phyloP scores from a whole-genome alignment of 179 eudicot species.

The Beta lomatogona region DNA sequence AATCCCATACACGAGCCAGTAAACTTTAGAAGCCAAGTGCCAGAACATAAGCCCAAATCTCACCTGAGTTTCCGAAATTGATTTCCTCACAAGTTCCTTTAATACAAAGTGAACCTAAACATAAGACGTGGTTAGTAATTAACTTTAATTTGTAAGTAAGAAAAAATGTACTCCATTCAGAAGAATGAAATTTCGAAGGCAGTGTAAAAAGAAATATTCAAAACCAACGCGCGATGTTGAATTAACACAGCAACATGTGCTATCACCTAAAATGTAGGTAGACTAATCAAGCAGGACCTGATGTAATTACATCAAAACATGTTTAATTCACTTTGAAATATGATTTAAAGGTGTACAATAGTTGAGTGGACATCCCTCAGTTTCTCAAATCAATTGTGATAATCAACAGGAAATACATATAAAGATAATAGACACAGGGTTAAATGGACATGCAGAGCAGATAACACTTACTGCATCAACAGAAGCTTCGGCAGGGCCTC shows the following conservation, averaged over 20 bases:
- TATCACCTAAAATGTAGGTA: background rate
- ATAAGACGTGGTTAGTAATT: slow-evolving; percentile 17
- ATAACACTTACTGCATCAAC: slow-evolving; percentile 83
- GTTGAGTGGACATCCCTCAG: background rate
- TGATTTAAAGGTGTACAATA: background rate
- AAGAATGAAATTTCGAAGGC: background rate
- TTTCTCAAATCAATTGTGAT: background rate
- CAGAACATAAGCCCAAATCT: slow-evolving; percentile 12
- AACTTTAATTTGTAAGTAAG: background rate
- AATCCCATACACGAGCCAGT: background rate
- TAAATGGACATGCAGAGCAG: background rate
- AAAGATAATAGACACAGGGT: background rate
- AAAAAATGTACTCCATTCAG: background rate
- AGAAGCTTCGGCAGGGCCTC: slow-evolving; percentile 91
- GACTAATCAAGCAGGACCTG: background rate
- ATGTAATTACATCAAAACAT: background rate
- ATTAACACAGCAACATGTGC: background rate
- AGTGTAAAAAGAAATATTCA: background rate
- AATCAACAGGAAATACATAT: slow-evolving; percentile 6
- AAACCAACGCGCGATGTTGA: background rate
- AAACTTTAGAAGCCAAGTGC: background rate
- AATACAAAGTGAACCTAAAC: slow-evolving; percentile 81
- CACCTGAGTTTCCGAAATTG: slow-evolving; percentile 83
- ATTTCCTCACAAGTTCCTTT: slow-evolving; percentile 95
- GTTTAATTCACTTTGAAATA: background rate